These are phyloP conservation scores for Leucocoprinus sp. DNA, from an alignment of 768 basidiomycete genomes.

Conservation along the genomic window DNA sequence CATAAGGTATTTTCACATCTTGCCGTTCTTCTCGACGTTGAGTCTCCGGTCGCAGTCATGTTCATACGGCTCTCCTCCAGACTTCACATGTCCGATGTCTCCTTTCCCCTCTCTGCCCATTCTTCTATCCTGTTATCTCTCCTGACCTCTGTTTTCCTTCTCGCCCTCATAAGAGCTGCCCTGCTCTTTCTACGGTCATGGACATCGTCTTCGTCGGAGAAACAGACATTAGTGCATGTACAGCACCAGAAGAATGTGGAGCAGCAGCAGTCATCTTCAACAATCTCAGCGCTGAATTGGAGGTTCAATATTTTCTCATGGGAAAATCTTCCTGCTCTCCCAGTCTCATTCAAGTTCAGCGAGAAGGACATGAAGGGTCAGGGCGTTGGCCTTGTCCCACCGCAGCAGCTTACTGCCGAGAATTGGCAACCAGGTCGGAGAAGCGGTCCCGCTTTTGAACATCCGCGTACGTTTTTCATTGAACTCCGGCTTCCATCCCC, in stretches of 20 bases:
- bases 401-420: constrained; percentile 12
- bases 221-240: constrained; percentile 15
- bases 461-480: constrained; percentile 22
- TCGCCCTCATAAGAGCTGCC: constrained; percentile 17
- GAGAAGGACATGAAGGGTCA: constrained; percentile 9
- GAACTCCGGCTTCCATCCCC: constrained; percentile 3
- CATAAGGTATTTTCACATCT: too few relatives aligned
- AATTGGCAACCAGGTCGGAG: constrained; percentile 18
- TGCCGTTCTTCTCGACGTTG: constrained; percentile 15
- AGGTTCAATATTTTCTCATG: constrained; percentile 24
- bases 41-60: constrained; percentile 18
- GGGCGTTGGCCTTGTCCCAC: constrained; percentile 9
- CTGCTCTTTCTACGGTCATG: constrained; percentile 16
- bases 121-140: constrained; percentile 11
- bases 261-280: constrained; percentile 1
- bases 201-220: constrained; percentile 15
- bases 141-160: constrained; percentile 16
- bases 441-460: constrained; percentile 23
- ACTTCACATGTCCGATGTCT: constrained; percentile 15
- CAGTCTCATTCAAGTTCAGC: constrained; percentile 11
- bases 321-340: constrained; percentile 21
- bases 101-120: constrained; percentile 9
- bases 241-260: constrained; percentile 11
- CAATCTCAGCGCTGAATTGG: constrained; percentile 15
- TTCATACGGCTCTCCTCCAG: constrained; percentile 20